Conservation (phyloP, 2,329 filamentous ascomycete genomes). For the Thermomyces lanuginosus region DNA sequence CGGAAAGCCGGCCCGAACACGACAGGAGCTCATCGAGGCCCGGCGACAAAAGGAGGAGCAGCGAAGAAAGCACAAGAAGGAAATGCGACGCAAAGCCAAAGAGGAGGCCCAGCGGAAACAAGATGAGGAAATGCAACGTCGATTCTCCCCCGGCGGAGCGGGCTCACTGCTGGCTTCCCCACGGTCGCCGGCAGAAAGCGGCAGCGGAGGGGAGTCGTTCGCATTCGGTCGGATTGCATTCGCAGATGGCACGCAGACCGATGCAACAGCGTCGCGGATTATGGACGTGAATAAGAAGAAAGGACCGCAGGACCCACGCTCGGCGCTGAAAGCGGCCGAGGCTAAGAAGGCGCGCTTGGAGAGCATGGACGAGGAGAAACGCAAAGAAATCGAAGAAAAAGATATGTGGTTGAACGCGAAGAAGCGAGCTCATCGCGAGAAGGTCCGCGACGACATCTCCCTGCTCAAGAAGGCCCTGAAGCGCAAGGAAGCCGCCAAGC, state of each 20-base stretch:
- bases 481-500: constrained; percentile 76
- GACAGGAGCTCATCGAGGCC: constrained; percentile 82
- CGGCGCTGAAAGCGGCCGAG: constrained; percentile 70
- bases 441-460: constrained; percentile 69
- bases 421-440: constrained; percentile 75
- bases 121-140: constrained; percentile 40
- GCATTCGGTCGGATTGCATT: constrained; percentile 88
- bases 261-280: constrained; percentile 48
- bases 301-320: constrained; percentile 69
- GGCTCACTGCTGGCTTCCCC: constrained; percentile 41
- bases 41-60: constrained; percentile 75
- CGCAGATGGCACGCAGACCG: constrained; percentile 64
- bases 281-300: constrained; percentile 57
- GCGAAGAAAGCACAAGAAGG: constrained; percentile 77
- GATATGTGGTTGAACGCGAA: constrained; percentile 86
- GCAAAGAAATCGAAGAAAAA: constrained; percentile 77
- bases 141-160: constrained; percentile 40
- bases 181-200: constrained; percentile 31
- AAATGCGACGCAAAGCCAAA: constrained; percentile 58
- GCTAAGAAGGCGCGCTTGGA: constrained; percentile 70
- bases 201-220: constrained; percentile 46
- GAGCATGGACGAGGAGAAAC: constrained; percentile 61
- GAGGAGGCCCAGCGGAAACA: constrained; percentile 55
- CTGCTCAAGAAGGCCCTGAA: constrained; percentile 89
- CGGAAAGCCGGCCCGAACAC: constrained; percentile 65